These are phyloP conservation scores for Glycyrrhiza uralensis DNA, from an alignment of 306 rosid species.

Conservation along the genomic window DNA sequence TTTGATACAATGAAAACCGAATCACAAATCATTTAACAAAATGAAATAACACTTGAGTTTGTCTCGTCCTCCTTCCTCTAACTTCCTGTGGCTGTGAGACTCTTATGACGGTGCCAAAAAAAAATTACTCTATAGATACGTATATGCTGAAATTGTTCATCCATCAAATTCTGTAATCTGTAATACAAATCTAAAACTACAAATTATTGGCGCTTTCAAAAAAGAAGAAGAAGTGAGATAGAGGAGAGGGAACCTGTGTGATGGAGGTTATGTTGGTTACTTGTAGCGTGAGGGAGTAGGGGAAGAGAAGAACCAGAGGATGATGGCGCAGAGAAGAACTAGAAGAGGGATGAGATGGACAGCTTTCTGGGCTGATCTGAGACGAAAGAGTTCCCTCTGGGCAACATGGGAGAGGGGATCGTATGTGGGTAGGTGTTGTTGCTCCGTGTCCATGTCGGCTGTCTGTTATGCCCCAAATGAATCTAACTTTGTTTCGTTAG, in stretches of 20 bases:
- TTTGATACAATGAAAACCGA: background rate
- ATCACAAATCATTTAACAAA: background rate
- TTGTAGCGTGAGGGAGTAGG: background rate
- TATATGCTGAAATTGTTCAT: background rate
- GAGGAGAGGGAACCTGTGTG: background rate
- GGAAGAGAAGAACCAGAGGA: slow-evolving; percentile 90
- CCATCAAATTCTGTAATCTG: slow-evolving; percentile 11
- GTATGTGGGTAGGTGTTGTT: slow-evolving; percentile 53
- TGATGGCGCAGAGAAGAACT: slow-evolving; percentile 63
- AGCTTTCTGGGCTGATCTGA: slow-evolving; percentile 59
- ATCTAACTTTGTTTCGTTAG: background rate
- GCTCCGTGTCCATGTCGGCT: slow-evolving; percentile 21
- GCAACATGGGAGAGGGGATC: slow-evolving; percentile 77
- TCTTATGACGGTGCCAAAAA: background rate
- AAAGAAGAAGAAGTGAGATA: too few species aligned
- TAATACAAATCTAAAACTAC: background rate
- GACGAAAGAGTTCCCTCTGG: slow-evolving; percentile 50
- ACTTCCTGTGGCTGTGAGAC: background rate
- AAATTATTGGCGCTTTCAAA: background rate
- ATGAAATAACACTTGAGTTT: background rate
- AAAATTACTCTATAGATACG: background rate
- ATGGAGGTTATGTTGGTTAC: background rate
- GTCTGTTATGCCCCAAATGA: background rate
- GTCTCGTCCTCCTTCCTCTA: background rate
- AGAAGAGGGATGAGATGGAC: slow-evolving; percentile 82